These are phyloP conservation scores for Penicillium paradoxum DNA, from an alignment of 495 filamentous ascomycete genomes.

Conservation along the genomic window DNA sequence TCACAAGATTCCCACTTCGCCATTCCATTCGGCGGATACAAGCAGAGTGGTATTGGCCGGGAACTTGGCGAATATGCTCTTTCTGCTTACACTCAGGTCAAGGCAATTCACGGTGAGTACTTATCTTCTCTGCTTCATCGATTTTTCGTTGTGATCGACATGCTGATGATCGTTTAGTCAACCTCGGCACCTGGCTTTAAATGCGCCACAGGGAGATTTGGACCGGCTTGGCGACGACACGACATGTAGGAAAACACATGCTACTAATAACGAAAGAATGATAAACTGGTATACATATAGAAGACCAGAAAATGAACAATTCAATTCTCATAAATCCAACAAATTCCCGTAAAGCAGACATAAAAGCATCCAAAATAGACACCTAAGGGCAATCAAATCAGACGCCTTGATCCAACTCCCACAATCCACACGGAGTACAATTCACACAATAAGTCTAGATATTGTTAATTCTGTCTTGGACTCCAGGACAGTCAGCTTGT, in stretches of 20 bases:
- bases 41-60: neutral
- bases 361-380: neutral
- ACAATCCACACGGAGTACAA: too few species aligned
- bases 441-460: too few species aligned
- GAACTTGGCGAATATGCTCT: neutral
- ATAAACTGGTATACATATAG: neutral
- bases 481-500: too few species aligned
- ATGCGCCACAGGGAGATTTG: neutral
- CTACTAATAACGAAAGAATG: neutral
- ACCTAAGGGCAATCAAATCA: too few species aligned
- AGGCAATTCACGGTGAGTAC: constrained; percentile 1
- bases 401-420: too few species aligned
- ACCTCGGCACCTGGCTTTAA: neutral
- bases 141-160: neutral
- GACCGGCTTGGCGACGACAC: neutral
- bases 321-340: neutral
- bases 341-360: neutral
- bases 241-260: neutral
- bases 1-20: neutral
- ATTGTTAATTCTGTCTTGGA: too few species aligned
- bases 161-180: neutral
- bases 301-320: neutral
- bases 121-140: neutral
- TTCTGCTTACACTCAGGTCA: constrained; percentile 2
- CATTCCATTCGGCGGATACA: neutral